These are phyloP conservation scores for Penicillium bovifimosum DNA, from an alignment of 495 filamentous ascomycete species.

Conservation along the genomic window DNA sequence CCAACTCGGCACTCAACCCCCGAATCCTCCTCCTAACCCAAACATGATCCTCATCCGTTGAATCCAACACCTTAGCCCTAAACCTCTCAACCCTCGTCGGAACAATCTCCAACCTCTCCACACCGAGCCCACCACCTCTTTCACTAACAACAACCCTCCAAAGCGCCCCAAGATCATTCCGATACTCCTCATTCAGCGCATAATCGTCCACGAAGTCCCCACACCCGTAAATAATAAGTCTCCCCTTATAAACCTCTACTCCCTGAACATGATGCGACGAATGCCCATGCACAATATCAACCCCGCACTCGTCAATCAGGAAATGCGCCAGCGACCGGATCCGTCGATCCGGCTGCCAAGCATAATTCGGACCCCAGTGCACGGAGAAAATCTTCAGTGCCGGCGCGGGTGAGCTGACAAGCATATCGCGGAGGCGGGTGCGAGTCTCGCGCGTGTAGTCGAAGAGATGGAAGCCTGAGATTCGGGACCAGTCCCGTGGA, in stretches of 20 bases:
- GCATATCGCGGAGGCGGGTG: constrained; percentile 15
- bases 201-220: constrained; percentile 46
- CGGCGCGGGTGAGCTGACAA: constrained; percentile 6
- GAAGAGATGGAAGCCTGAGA: constrained; percentile 28
- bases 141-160: constrained; percentile 33
- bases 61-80: constrained; percentile 20
- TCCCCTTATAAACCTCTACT: constrained; percentile 33
- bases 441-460: constrained; percentile 28
- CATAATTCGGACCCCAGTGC: constrained; percentile 42
- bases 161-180: constrained; percentile 39
- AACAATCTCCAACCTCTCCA: constrained; percentile 28
- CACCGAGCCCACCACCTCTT: constrained; percentile 1
- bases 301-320: constrained; percentile 38
- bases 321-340: constrained; percentile 35
- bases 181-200: constrained; percentile 24
- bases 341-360: constrained; percentile 24
- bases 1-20: constrained; percentile 21
- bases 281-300: constrained; percentile 42
- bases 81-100: constrained; percentile 26
- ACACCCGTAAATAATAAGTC: constrained; percentile 40
- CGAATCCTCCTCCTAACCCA: constrained; percentile 22
- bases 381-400: constrained; percentile 37
- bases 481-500: constrained; percentile 15
- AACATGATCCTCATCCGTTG: constrained; percentile 20
- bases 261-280: constrained; percentile 43